phyloP scores from a whole-genome alignment of 805 yeast species.

The Metschnikowia continentalis region DNA sequence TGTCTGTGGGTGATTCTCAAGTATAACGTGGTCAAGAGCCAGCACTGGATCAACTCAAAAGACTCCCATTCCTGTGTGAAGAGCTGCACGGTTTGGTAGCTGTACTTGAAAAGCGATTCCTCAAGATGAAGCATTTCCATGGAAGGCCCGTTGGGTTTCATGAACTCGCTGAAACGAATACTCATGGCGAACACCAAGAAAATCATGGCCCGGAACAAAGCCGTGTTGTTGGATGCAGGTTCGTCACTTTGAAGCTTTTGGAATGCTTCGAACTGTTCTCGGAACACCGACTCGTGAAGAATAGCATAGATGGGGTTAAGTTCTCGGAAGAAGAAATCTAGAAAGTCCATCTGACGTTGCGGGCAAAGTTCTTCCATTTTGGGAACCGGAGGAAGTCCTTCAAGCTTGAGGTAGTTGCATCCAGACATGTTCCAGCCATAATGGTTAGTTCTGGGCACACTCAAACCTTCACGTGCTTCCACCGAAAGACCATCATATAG shows the following conservation, averaged over 20 bases:
- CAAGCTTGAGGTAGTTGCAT: constrained; percentile 40
- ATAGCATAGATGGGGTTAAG: constrained; percentile 53
- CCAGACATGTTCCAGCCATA: constrained; percentile 70
- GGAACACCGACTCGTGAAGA: constrained; percentile 50
- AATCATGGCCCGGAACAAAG: constrained; percentile 50
- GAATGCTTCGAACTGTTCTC: constrained; percentile 42
- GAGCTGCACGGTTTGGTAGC: constrained; percentile 33
- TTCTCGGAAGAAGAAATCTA: constrained; percentile 43
- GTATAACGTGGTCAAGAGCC: constrained; percentile 44
- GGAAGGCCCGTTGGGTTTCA: constrained; percentile 17
- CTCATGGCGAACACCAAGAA: constrained; percentile 47
- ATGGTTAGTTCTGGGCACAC: constrained; percentile 53
- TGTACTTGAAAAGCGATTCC: constrained; percentile 39
- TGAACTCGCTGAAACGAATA: constrained; percentile 47
- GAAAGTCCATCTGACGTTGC: constrained; percentile 15
- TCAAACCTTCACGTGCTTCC: constrained; percentile 30
- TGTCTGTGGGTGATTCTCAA: constrained; percentile 43
- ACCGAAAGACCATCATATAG: constrained; percentile 30
- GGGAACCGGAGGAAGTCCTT: constrained; percentile 32
- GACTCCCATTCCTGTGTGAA: constrained; percentile 51
- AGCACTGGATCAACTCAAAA: constrained; percentile 46
- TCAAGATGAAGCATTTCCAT: constrained; percentile 31
- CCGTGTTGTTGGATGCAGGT: constrained; percentile 30
- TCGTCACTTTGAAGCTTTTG: constrained; percentile 8
- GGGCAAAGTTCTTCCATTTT: constrained; percentile 12